Evolutionary conservation across 2,329 filamentous ascomycete genomes (phyloP).

Genomic region (Neofusicoccum sp.): DNA sequence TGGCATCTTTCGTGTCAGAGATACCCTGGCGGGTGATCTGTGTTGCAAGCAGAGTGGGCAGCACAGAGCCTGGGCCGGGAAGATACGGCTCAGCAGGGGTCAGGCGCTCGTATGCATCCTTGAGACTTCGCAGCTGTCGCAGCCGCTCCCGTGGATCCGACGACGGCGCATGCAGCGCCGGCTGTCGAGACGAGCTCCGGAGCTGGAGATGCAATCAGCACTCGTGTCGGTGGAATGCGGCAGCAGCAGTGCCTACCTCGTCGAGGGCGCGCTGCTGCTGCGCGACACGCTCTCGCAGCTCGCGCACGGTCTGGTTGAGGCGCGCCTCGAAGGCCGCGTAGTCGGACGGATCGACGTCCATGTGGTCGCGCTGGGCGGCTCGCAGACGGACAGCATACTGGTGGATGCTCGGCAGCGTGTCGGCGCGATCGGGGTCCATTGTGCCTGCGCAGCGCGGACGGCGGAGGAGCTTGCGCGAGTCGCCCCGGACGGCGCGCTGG

Average conservation of each 20-base stretch:
- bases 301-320: slow-evolving; percentile 65
- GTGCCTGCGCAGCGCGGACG: neutral
- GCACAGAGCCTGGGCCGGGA: slow-evolving; percentile 61
- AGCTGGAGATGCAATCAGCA: slow-evolving; percentile 41
- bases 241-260: slow-evolving; percentile 34
- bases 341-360: slow-evolving; percentile 39
- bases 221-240: neutral
- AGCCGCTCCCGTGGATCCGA: slow-evolving; percentile 35
- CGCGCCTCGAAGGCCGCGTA: slow-evolving; percentile 46
- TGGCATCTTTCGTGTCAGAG: slow-evolving; percentile 61
- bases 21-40: slow-evolving; percentile 65
- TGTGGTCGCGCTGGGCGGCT: slow-evolving; percentile 28
- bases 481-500: neutral
- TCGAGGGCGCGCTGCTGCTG: slow-evolving; percentile 49
- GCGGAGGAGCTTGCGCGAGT: neutral
- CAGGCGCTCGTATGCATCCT: slow-evolving; percentile 64
- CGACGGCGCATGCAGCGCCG: slow-evolving; percentile 31
- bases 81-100: slow-evolving; percentile 63
- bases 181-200: slow-evolving; percentile 30
- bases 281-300: slow-evolving; percentile 58
- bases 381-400: slow-evolving; percentile 27
- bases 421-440: neutral
- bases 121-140: slow-evolving; percentile 54
- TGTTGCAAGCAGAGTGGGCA: slow-evolving; percentile 70
- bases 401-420: slow-evolving; percentile 27